phyloP scores from a whole-genome alignment of 805 yeast genomes.

The Monosporozyma aquatica region DNA sequence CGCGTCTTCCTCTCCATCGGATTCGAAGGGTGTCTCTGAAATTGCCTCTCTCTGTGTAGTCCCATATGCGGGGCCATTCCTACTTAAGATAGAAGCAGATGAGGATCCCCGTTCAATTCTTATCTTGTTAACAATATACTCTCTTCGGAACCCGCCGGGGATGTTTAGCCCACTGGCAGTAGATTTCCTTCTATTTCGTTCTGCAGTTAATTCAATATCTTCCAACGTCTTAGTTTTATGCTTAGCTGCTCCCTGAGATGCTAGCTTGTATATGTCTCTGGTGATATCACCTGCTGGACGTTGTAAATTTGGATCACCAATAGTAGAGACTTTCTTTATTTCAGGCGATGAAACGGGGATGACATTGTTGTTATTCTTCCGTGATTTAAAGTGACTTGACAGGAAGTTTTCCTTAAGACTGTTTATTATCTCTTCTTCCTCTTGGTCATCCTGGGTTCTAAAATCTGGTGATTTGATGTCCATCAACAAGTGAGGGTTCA shows the following conservation, averaged over 20 bases:
- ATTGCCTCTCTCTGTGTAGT: neutral
- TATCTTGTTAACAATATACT: conserved; percentile 41
- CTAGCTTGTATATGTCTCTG: conserved; percentile 30
- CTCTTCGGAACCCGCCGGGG: conserved; percentile 79
- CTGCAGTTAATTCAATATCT: conserved; percentile 16
- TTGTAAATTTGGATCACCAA: conserved; percentile 6
- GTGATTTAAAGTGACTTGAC: conserved; percentile 7
- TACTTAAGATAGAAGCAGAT: neutral
- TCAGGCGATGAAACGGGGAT: no score
- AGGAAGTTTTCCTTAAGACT: conserved; percentile 27
- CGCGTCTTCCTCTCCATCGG: neutral
- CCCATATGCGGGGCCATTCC: neutral
- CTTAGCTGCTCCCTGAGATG: neutral
- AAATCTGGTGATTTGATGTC: conserved; percentile 29
- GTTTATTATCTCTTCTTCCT: conserved; percentile 26
- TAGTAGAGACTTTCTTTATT: no score
- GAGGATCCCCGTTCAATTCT: conserved; percentile 8
- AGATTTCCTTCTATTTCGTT: conserved; percentile 43
- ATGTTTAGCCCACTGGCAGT: conserved; percentile 60
- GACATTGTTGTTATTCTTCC: conserved; percentile 4
- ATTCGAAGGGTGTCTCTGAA: neutral
- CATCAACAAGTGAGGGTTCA: conserved; percentile 17
- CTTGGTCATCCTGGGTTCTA: conserved; percentile 16
- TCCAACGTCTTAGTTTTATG: conserved; percentile 19
- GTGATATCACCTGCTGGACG: conserved; percentile 33